These are phyloP conservation scores for Monascus purpureus DNA, from an alignment of 495 filamentous ascomycete genomes.

Conservation along the genomic window DNA sequence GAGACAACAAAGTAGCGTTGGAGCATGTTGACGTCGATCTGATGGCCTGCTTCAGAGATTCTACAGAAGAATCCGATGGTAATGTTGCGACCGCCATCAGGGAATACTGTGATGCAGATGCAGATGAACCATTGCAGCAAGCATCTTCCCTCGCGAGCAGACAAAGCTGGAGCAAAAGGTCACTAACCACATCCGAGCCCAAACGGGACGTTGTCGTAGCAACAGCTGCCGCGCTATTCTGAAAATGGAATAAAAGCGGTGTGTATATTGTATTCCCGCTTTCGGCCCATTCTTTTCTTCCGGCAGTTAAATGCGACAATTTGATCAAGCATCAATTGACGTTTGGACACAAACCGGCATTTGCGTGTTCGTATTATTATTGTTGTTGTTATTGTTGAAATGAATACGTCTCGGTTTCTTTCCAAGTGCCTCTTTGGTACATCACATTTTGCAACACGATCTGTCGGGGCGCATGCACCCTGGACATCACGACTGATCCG, in stretches of 20 bases:
- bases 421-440: no score
- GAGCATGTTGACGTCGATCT: slow-evolving; percentile 35
- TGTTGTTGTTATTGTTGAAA: no score
- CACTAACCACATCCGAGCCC: slow-evolving; percentile 11
- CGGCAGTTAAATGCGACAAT: no score
- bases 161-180: slow-evolving; percentile 9
- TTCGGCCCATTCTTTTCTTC: neutral
- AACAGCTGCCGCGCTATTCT: slow-evolving; percentile 18
- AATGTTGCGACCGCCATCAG: slow-evolving; percentile 28
- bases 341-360: no score
- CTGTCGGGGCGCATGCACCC: no score
- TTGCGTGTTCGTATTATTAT: no score
- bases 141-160: neutral
- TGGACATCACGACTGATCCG: slow-evolving; percentile 3
- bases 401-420: no score
- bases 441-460: no score
- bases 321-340: no score
- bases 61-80: slow-evolving; percentile 19
- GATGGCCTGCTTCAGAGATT: slow-evolving; percentile 35
- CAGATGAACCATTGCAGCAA: no score
- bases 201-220: slow-evolving; percentile 26
- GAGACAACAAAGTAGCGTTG: slow-evolving; percentile 28
- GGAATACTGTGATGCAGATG: slow-evolving; percentile 1
- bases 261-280: no score
- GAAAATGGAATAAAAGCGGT: slow-evolving; percentile 3